Evolutionary conservation across 2,329 filamentous ascomycete genomes (phyloP), one percentile per base, ranked within the genome.

Genomic region (Aureobasidium sp.): DNA sequence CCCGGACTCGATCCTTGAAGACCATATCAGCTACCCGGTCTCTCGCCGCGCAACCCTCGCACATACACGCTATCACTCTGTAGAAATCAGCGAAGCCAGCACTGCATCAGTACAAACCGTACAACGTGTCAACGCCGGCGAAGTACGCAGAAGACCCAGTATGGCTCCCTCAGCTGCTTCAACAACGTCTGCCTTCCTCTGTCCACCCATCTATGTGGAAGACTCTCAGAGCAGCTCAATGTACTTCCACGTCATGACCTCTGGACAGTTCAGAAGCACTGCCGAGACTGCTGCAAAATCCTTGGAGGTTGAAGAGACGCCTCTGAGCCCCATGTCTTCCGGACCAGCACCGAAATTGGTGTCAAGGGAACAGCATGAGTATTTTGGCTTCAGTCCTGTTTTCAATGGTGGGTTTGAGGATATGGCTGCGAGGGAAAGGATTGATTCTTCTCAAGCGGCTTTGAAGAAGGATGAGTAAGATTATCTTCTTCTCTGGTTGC

Each of bases 231-330:
- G 42, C 3, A 50, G 36, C n/a, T 27, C 34, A 6, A 49, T 59
- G 57, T 59, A 42, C 36, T 59, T 59, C 36, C 44, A 49, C n/a
- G 57, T 59, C 25, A 59, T 59, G 45, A 59, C 15, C 30, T 59
- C 57, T 34, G 57, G 57, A 2, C 57, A 59, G 7, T 59, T 59
- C 45, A 44, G 57, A 32, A 29, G 27, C 6, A 50, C 44, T n/a
- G 57, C 57, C 5, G 44, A 59, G 45, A 49, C 32, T 0, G 57
- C 57, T 6, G 57, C 57, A 5, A 41, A 34, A 11, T 9, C 11
- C 3, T 10, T 59, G 3, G 55, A 48, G 5, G 55, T 48, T 6
- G 57, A 59, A 21, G 57, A 59, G 15, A 4, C 39, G 16, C 57
- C 57, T 15, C 16, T 59, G 34, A 59, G 57, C 29, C 57, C 57